These are phyloP conservation scores for Aspergillus amoenus DNA, from an alignment of 2,329 filamentous ascomycete genomes.

Conservation along the genomic window DNA sequence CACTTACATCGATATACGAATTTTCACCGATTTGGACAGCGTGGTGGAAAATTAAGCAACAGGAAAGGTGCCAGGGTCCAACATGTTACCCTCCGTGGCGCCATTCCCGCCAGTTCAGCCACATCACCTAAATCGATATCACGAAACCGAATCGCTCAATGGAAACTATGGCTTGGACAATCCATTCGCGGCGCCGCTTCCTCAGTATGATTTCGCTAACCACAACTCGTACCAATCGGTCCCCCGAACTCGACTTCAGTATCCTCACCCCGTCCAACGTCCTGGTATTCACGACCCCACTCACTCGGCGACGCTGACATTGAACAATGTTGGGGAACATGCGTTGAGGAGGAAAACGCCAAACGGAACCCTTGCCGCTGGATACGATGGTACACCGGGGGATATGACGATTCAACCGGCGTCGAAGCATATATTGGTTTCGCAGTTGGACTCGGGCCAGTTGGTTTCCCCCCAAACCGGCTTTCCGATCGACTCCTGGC, in stretches of 20 bases:
- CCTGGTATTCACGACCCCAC: constrained; percentile 29
- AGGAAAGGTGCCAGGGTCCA: constrained; percentile 21
- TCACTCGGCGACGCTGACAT: constrained; percentile 20
- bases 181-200: constrained; percentile 21
- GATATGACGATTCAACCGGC: constrained; percentile 72
- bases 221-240: constrained; percentile 28
- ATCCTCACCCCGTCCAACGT: constrained; percentile 42
- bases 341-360: constrained; percentile 89
- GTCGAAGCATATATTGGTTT: constrained; percentile 78
- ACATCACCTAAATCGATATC: constrained; percentile 37
- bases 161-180: constrained; percentile 34
- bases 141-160: constrained; percentile 29
- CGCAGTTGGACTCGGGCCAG: constrained; percentile 51
- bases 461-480: constrained; percentile 31
- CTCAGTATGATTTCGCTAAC: constrained; percentile 28
- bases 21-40: not conserved
- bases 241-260: constrained; percentile 35
- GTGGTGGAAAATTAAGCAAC: constrained; percentile 14
- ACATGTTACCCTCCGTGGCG: constrained; percentile 52
- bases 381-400: constrained; percentile 80
- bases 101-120: constrained; percentile 44
- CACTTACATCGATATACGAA: too few species aligned
- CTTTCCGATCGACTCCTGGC: constrained; percentile 35
- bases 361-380: constrained; percentile 85
- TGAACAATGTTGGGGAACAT: constrained; percentile 57